Evolutionary conservation across 257 asterid genomes (phyloP).

Genomic region (Fraxinus excelsior): DNA sequence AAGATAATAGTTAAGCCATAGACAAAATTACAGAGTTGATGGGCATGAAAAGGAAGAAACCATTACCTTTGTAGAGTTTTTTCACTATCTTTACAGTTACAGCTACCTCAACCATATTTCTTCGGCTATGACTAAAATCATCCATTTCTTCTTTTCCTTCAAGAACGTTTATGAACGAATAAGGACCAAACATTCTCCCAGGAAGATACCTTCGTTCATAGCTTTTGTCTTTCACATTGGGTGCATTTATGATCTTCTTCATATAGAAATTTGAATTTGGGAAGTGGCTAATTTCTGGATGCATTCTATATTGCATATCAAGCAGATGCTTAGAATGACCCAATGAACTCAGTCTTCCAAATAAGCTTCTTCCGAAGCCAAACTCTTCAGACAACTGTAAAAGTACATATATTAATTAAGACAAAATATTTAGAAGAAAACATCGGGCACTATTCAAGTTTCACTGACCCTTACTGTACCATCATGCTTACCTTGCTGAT

Average conservation of each 20-base stretch:
- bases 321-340: conserved; percentile 58
- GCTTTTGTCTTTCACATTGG: conserved; percentile 34
- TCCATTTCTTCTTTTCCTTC: conserved; percentile 55
- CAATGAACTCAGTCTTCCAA: conserved; percentile 53
- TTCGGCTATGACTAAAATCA: conserved; percentile 47
- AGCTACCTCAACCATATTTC: conserved; percentile 72
- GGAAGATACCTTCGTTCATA: conserved; percentile 39
- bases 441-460: not conserved
- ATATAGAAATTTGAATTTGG: conserved; percentile 54
- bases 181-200: conserved; percentile 62
- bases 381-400: conserved; percentile 45
- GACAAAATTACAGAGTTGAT: not conserved
- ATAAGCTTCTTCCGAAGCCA: conserved; percentile 67
- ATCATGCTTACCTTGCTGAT: conserved; percentile 45
- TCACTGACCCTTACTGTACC: not conserved
- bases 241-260: conserved; percentile 47
- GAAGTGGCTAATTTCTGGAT: conserved; percentile 53
- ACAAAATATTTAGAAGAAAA: not conserved
- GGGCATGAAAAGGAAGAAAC: not conserved
- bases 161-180: conserved; percentile 54
- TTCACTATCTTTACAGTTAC: conserved; percentile 48
- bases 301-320: conserved; percentile 63
- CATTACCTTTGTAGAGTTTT: conserved; percentile 49
- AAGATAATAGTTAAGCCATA: not conserved
- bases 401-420: not conserved